Conservation (phyloP, 148 eudicot species). For the Camellia japonica region DNA sequence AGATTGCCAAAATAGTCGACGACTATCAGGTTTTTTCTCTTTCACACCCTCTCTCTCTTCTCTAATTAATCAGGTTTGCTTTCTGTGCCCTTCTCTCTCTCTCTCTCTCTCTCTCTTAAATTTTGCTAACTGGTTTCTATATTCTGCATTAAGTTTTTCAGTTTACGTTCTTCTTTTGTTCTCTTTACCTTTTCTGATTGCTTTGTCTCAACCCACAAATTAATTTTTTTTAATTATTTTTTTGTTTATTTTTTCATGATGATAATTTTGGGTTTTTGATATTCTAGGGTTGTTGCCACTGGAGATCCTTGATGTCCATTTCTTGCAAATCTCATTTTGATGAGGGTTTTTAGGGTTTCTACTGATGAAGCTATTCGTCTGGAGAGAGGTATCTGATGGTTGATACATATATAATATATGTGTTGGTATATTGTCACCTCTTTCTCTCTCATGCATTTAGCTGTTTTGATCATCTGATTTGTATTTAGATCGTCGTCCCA, state of each 20-base stretch:
- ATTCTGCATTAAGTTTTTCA: not conserved
- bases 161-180: not conserved
- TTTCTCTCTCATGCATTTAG: not conserved
- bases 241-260: not conserved
- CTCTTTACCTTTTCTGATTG: slow-evolving; percentile 1
- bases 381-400: not conserved
- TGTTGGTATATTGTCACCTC: no score
- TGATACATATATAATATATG: not conserved
- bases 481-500: not conserved
- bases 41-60: not conserved
- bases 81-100: slow-evolving; percentile 1
- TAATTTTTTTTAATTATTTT: not conserved
- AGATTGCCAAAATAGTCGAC: not conserved
- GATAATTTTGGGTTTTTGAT: not conserved
- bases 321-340: slow-evolving; percentile 4
- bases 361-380: not conserved
- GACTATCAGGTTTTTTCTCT: not conserved
- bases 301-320: slow-evolving; percentile 10
- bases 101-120: not conserved
- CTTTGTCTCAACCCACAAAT: not conserved
- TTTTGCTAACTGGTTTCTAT: not conserved
- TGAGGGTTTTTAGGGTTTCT: slow-evolving; percentile 12
- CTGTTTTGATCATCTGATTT: not conserved
- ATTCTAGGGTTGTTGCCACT: not conserved
- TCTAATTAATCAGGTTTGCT: slow-evolving; percentile 18